A percentile compares a stretch with the other conserved stretches of the same genome.
phyloP scores from a whole-genome alignment of 2,329 filamentous ascomycete genomes.

The Colletotrichum sp. region DNA sequence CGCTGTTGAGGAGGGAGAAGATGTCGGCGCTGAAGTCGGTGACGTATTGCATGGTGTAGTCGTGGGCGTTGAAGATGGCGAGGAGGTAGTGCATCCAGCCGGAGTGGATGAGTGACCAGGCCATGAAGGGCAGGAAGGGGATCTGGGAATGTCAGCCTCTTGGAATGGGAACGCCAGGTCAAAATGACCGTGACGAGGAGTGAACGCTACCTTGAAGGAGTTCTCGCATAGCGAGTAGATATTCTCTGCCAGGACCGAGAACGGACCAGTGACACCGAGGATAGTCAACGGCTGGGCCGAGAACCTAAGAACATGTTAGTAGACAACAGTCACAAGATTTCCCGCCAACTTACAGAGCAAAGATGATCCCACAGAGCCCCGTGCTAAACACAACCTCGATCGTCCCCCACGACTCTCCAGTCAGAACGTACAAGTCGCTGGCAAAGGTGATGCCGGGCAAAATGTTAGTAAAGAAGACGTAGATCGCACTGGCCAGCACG shows the following conservation, averaged over 20 bases:
- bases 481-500: conserved; percentile 66
- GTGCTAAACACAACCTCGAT: conserved; percentile 73
- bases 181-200: not conserved
- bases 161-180: not conserved
- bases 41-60: conserved; percentile 75
- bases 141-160: conserved; percentile 39
- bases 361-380: conserved; percentile 67
- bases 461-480: conserved; percentile 72
- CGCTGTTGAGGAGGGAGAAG: conserved; percentile 69
- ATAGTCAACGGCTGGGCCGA: conserved; percentile 70
- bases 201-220: conserved; percentile 53
- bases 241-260: conserved; percentile 70
- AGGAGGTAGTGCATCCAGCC: conserved; percentile 70
- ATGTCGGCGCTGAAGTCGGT: conserved; percentile 72
- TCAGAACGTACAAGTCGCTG: conserved; percentile 66
- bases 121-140: conserved; percentile 70
- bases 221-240: conserved; percentile 64
- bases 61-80: conserved; percentile 70
- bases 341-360: conserved; percentile 56
- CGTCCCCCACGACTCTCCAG: conserved; percentile 67
- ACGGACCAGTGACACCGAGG: conserved; percentile 69
- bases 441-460: conserved; percentile 72
- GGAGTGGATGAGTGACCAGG: conserved; percentile 70
- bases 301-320: conserved; percentile 32
- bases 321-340: not conserved